Evolutionary conservation across 208 protist species (phyloP).

Genomic region (Acanthamoeba healyi): DNA sequence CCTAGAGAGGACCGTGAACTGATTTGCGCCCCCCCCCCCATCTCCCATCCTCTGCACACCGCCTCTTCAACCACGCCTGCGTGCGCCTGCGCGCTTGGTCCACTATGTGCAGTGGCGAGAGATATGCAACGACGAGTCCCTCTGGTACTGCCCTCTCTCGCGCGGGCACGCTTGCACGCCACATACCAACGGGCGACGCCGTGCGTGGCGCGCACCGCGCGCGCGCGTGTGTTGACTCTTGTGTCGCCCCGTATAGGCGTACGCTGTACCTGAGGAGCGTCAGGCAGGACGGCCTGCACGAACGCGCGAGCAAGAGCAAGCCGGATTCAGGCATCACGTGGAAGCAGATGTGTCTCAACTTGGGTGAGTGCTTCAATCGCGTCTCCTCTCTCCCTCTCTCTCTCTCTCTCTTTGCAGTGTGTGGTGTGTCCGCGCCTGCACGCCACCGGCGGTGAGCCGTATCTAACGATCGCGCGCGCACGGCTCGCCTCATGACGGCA

Average conservation of each 20-base stretch:
- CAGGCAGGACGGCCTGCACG: background rate
- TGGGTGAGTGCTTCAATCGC: background rate
- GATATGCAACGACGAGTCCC: background rate
- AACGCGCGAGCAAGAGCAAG: background rate
- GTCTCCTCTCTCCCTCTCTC: too few species aligned
- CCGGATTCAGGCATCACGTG: background rate
- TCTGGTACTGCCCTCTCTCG: too few species aligned
- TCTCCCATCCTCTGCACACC: too few species aligned
- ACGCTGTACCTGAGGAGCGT: background rate
- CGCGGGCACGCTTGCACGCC: too few species aligned
- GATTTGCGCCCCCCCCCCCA: background rate
- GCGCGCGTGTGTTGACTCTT: too few species aligned
- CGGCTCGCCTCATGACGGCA: background rate
- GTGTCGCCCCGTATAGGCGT: background rate
- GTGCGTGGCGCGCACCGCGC: too few species aligned
- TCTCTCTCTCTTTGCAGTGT: too few species aligned
- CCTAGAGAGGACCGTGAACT: too few species aligned
- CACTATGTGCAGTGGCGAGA: background rate
- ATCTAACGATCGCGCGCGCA: background rate
- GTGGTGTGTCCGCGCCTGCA: background rate
- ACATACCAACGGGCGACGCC: background rate
- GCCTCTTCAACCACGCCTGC: too few species aligned
- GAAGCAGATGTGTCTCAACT: conserved; percentile 22
- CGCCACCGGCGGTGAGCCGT: too few species aligned
- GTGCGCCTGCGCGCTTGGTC: too few species aligned